phyloP scores from a whole-genome alignment of 2,329 filamentous ascomycete genomes.

The Emergomyces orientalis region DNA sequence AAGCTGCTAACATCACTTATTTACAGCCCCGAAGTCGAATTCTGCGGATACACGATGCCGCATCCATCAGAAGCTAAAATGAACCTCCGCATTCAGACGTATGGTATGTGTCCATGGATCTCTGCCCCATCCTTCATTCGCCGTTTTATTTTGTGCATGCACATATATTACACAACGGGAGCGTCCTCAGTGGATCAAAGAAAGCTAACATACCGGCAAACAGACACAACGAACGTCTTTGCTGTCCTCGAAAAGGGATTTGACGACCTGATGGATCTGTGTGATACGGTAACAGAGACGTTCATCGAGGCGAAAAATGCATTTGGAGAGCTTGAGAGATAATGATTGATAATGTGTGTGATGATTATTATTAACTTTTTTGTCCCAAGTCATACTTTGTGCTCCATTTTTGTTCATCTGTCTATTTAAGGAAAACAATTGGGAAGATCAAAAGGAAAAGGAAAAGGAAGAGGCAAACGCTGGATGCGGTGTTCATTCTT shows the following conservation, averaged over 20 bases:
- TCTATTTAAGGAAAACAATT: neutral
- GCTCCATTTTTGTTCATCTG: neutral
- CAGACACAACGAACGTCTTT: constrained; percentile 69
- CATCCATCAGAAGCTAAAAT: constrained; percentile 94
- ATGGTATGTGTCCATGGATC: constrained; percentile 53
- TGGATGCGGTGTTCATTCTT: neutral
- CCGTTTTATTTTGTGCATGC: neutral
- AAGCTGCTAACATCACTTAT: neutral
- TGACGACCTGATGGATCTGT: constrained; percentile 78
- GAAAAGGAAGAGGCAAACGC: neutral
- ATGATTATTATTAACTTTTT: neutral
- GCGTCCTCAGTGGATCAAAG: neutral
- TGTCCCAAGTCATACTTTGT: neutral
- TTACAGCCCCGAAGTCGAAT: constrained; percentile 84
- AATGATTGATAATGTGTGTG: constrained; percentile 6
- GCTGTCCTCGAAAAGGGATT: constrained; percentile 86
- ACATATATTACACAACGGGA: neutral
- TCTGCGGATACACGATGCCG: constrained; percentile 95
- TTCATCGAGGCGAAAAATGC: constrained; percentile 61
- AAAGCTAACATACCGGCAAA: neutral
- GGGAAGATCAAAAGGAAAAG: neutral
- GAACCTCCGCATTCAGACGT: constrained; percentile 96
- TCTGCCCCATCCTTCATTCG: neutral
- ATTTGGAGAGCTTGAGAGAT: constrained; percentile 39
- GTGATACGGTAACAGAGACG: constrained; percentile 87